phyloP scores from a whole-genome alignment of 148 eudicot species.

The Heliamphora exappendiculata region DNA sequence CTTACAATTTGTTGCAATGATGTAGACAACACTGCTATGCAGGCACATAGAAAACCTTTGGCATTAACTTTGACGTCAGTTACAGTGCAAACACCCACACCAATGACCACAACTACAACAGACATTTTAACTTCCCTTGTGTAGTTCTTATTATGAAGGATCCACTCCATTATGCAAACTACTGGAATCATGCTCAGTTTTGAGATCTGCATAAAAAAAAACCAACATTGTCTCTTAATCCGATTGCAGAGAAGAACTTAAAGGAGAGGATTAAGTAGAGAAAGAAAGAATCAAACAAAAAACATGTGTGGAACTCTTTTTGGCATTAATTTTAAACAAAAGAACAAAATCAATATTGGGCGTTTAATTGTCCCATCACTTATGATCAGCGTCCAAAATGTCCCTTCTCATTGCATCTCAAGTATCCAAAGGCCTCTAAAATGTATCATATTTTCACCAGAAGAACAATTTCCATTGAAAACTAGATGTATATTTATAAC shows the following conservation, averaged over 20 bases:
- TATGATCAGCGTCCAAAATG: background rate
- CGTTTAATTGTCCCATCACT: background rate
- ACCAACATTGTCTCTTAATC: background rate
- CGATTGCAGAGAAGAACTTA: background rate
- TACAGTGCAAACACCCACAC: conserved; percentile 83
- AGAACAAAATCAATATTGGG: background rate
- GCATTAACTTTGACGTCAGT: conserved; percentile 76
- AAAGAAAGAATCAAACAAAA: no score
- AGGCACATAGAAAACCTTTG: conserved; percentile 74
- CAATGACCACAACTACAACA: conserved; percentile 71
- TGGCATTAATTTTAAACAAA: background rate
- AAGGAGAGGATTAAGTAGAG: background rate
- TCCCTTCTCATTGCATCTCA: background rate
- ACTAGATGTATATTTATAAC: background rate
- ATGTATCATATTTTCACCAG: background rate
- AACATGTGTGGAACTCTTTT: background rate
- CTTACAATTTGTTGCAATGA: conserved; percentile 83
- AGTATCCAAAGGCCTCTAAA: background rate
- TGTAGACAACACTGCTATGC: conserved; percentile 60
- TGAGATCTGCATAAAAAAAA: conserved; percentile 43
- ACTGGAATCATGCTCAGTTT: conserved; percentile 88
- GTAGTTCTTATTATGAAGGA: conserved; percentile 60
- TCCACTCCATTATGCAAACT: conserved; percentile 80
- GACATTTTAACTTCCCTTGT: conserved; percentile 67
- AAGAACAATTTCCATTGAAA: background rate